Evolutionary conservation across 495 filamentous ascomycete genomes (phyloP), one percentile per base, ranked within the genome.

Genomic region (Sphaerosporella brunnea): DNA sequence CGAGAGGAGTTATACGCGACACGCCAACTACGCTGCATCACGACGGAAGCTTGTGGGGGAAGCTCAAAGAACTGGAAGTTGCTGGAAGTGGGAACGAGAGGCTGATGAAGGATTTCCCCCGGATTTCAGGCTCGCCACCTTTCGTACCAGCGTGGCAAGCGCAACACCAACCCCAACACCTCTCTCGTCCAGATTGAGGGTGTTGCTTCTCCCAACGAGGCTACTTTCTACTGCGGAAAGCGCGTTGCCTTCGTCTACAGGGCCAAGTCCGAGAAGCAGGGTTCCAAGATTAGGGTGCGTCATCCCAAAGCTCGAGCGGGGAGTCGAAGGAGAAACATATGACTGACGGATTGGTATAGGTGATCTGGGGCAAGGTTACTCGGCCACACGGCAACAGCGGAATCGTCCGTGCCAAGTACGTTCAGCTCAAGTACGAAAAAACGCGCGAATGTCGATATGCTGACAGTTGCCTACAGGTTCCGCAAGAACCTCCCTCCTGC

Each of bases 331-430:
- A 43, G 34, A 10, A 38, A 21, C 32, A 15, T 20, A 19, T 11
- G 32, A 18, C 23, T 48, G 43, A 46, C 26, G 43, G 43, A 34
- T 46, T 10, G 47, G 25, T 48, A 35, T 41, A 87, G 63, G 87
- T 95, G 53, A 96, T 96, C 70, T 97, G 92, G 90, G 92, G 92
- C 69, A 96, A 93, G 74, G 77, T 96, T 62, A 93, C 86, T 62
- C 75, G 84, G 61, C 77, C 84, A 64, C 87, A 96, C 69, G 90
- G 88, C 64, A 96, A 94, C 77, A 90, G 82, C 53, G 90, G 90
- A 62, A 80, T 93, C 61, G 90, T 97, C 60, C 78, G 88, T 64
- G 87, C 88, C 63, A 84, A 92, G 58, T 60, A 57, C 35, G 54
- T 15, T 47, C 30, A n/a, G n/a, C n/a, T n/a, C n/a, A n/a, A n/a